These are phyloP conservation scores for Fusarium newnesense DNA, from an alignment of 2,329 filamentous ascomycete species.

Conservation along the genomic window DNA sequence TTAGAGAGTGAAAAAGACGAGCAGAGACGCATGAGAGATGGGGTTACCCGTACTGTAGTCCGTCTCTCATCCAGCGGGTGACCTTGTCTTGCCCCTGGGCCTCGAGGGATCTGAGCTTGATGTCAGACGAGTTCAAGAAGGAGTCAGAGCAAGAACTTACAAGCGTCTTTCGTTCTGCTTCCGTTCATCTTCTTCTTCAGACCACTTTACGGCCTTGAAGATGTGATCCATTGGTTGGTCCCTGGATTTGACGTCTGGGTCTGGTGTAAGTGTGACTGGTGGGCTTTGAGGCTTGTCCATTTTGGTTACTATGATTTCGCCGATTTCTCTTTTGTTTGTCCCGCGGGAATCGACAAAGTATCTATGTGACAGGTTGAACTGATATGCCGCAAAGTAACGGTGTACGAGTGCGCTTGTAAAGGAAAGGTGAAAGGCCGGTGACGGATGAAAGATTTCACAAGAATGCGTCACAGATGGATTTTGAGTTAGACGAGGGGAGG, in stretches of 20 bases:
- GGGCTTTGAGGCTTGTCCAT: neutral
- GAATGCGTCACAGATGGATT: constrained; percentile 14
- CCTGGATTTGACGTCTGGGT: neutral
- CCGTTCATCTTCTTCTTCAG: constrained; percentile 1
- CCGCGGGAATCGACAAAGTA: neutral
- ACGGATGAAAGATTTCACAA: neutral
- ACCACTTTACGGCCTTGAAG: constrained; percentile 19
- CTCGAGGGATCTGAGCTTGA: constrained; percentile 5
- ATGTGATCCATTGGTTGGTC: constrained; percentile 9
- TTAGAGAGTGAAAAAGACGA: constrained; percentile 7
- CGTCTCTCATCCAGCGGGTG: constrained; percentile 31
- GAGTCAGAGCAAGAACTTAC: neutral
- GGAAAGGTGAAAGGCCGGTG: neutral
- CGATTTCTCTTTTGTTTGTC: neutral
- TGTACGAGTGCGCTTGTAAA: neutral
- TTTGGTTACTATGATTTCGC: neutral
- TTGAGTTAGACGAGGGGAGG: constrained; percentile 1
- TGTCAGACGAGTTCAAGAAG: constrained; percentile 2
- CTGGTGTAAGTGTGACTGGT: neutral
- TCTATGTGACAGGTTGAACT: neutral
- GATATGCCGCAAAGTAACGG: neutral
- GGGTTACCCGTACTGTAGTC: constrained; percentile 28
- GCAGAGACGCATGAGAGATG: neutral
- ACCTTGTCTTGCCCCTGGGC: constrained; percentile 25
- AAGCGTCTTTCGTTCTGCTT: neutral